Evolutionary conservation across 1,284 basidiomycete species (phyloP).

Genomic region (Psilocybe mexicana): DNA sequence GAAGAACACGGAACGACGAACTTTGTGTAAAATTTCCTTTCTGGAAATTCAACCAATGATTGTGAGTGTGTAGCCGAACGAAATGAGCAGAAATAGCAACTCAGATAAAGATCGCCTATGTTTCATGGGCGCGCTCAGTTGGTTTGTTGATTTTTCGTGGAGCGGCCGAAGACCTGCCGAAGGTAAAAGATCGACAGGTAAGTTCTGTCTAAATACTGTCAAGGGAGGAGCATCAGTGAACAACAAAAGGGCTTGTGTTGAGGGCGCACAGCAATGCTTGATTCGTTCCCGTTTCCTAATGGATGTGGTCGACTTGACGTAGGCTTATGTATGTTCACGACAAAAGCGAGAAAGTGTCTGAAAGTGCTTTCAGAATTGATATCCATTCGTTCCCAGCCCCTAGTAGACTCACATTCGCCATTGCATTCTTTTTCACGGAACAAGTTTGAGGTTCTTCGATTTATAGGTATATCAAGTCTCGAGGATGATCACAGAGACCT

Average conservation of each 20-base stretch:
- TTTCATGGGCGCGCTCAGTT: constrained; percentile 8
- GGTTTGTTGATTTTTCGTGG: not conserved
- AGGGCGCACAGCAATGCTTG: not conserved
- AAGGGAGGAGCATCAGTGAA: not conserved
- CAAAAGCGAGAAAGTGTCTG: too few species aligned
- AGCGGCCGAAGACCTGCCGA: not conserved
- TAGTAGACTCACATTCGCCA: too few species aligned
- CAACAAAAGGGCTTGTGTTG: not conserved
- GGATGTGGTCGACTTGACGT: too few species aligned
- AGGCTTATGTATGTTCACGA: too few species aligned
- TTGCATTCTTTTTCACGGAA: too few species aligned
- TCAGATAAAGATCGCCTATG: not conserved
- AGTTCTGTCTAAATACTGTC: not conserved
- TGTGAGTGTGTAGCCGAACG: not conserved
- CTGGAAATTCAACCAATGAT: not conserved
- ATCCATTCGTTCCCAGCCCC: too few species aligned
- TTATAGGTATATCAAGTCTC: not conserved
- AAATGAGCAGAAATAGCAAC: not conserved
- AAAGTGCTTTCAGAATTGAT: too few species aligned
- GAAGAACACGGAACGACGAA: not conserved
- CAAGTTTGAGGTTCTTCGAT: not conserved
- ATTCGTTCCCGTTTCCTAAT: too few species aligned
- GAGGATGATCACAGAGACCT: not conserved
- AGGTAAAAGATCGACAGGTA: not conserved
- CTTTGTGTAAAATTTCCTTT: constrained; percentile 9